Base-by-base conservation (phyloP, 2,329 filamentous ascomycete genomes). In the Monilinia fructigena region DNA sequence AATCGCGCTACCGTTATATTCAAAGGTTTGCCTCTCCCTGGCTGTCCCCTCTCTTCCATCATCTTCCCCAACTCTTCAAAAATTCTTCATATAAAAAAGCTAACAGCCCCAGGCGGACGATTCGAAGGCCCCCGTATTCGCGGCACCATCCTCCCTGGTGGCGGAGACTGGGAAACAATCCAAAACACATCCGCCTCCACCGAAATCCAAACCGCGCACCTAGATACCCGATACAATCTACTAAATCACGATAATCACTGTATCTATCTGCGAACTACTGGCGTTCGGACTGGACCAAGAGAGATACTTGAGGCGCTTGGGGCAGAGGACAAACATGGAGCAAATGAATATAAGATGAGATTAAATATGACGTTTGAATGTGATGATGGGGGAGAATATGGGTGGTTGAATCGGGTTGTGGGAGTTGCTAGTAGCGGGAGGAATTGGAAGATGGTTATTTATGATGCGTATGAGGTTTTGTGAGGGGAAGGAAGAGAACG, bases 361-460 rank as follows among this genome's bases (percentile, higher is more conserved):
- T 66, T 76, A 59, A 63, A 75, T 59, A 59, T 75, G 48, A 74
- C 66, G 4, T 70, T 76, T 55, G 74, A 76, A 62, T 74, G 70
- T 38, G 74, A 72, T 6, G 71, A 74, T 66, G 28, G 1, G 8
- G 50, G 56, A 47, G 67, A 71, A 61, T 76, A 76, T 55, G 68
- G 68, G 31, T 75, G 74, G 73, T 65, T 76, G 28, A 76, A 70
- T 66, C 59, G 60, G 8, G 55, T 67, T 35, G 60, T 67, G n/a
- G 53, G 56, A n/a, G 31, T 69, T 58, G 67, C 48, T n/a, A 70
- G 67, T 62, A 55, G 38, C n/a, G 65, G 62, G 31, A 66, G 69
- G 38, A 66, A 69, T 59, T 54, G 63, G 23, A 42, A 12, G 7
- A 66, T 45, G 31, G 64, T 68, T 31, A 69, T 70, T 61, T 68